Conservation (phyloP, 2,329 filamentous ascomycete species). For the Hymenoscyphus linearis region DNA sequence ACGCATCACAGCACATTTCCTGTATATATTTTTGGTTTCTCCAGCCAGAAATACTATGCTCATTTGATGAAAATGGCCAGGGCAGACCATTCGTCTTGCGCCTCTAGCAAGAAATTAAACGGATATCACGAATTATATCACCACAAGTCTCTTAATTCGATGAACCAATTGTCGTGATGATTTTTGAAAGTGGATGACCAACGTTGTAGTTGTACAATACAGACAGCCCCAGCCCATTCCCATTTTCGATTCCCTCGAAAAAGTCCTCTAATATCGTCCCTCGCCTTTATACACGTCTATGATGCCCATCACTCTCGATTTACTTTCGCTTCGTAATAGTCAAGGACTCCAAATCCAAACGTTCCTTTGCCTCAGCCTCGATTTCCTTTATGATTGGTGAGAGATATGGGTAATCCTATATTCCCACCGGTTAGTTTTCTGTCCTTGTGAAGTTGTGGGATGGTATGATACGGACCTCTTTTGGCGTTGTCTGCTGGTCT, state of each 20-base stretch:
- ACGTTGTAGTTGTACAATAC: conserved; percentile 27
- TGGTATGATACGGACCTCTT: conserved; percentile 47
- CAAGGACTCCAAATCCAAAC: conserved; percentile 63
- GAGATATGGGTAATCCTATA: conserved; percentile 62
- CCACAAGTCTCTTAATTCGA: neutral
- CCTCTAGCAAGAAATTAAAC: conserved; percentile 1
- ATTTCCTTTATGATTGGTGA: conserved; percentile 63
- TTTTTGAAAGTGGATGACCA: conserved; percentile 16
- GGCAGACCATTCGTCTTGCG: neutral
- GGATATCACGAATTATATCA: neutral
- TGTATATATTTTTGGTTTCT: conserved; percentile 19
- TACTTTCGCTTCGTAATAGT: conserved; percentile 41
- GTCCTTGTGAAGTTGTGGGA: neutral
- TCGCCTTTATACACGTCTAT: conserved; percentile 17
- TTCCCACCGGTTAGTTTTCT: conserved; percentile 16
- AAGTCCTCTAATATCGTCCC: conserved; percentile 9
- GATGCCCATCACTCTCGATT: neutral
- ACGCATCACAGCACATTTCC: conserved; percentile 13
- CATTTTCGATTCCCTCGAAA: conserved; percentile 1
- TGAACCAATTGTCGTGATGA: neutral
- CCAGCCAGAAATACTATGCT: conserved; percentile 8
- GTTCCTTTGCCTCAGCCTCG: conserved; percentile 61
- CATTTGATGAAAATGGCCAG: conserved; percentile 2
- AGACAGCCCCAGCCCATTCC: conserved; percentile 2
- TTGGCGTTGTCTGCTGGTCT: conserved; percentile 60